Percentiles rank a stretch among this genome's conserved stretches.
Conservation (phyloP, 306 rosid species). For the Rubus idaeus region DNA sequence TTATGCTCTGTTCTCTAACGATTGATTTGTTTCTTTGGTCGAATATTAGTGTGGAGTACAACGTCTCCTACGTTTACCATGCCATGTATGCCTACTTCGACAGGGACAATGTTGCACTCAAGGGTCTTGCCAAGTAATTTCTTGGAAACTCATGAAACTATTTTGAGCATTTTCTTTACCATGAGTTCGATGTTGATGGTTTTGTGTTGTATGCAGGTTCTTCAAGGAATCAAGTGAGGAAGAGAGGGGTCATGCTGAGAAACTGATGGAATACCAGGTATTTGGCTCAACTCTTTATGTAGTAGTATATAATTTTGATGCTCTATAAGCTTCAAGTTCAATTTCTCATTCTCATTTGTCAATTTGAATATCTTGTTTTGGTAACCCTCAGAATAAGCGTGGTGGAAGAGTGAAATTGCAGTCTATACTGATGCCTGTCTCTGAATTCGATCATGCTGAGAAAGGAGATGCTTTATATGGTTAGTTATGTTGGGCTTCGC, state of each 20-base stretch:
- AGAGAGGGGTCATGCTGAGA: slow-evolving; percentile 93
- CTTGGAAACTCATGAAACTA: not conserved
- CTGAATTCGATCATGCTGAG: slow-evolving; percentile 39
- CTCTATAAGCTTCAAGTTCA: not conserved
- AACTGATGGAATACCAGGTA: slow-evolving; percentile 93
- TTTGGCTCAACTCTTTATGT: not conserved
- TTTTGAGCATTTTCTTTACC: not conserved
- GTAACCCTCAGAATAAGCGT: slow-evolving; percentile 59
- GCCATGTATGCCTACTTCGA: slow-evolving; percentile 95
- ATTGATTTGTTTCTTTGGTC: not conserved
- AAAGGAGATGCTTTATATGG: slow-evolving; percentile 42
- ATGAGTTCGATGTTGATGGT: not conserved
- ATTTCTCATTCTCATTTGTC: not conserved
- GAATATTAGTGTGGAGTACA: slow-evolving; percentile 87
- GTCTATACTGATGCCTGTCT: slow-evolving; percentile 42
- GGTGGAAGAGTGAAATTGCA: slow-evolving; percentile 91
- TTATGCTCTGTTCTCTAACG: not conserved
- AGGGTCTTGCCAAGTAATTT: slow-evolving; percentile 77
- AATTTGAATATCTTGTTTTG: slow-evolving; percentile 1
- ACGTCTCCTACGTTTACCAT: slow-evolving; percentile 88
- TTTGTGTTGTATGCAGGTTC: slow-evolving; percentile 43
- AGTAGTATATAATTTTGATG: not conserved
- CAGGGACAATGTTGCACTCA: slow-evolving; percentile 91
- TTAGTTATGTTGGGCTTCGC: slow-evolving; percentile 1
- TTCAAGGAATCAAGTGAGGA: slow-evolving; percentile 92